Percentiles rank a stretch among this genome's conserved stretches.
These are phyloP conservation scores for Leucocoprinus leucothites DNA, from an alignment of 768 basidiomycete genomes.

Conservation along the genomic window DNA sequence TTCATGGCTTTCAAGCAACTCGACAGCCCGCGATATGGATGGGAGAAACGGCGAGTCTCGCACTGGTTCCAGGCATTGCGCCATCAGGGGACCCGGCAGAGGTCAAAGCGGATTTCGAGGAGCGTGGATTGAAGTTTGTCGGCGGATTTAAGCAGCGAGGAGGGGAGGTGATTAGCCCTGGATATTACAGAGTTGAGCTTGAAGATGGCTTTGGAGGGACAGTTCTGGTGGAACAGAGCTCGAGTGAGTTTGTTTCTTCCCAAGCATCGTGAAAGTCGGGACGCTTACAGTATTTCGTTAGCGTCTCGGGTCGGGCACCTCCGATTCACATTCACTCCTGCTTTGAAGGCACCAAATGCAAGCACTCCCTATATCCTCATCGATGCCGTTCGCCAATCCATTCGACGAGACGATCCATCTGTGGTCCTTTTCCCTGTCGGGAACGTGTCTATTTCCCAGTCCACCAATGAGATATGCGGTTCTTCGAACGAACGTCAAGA, in stretches of 20 bases:
- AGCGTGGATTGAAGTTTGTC: constrained; percentile 23
- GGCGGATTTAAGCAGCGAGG: constrained; percentile 56
- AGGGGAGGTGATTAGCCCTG: constrained; percentile 46
- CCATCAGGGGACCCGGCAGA: background rate
- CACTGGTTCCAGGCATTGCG: constrained; percentile 54
- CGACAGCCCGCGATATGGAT: constrained; percentile 89
- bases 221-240: constrained; percentile 55
- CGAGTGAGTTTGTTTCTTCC: constrained; percentile 57
- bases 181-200: constrained; percentile 57
- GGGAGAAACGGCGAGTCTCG: constrained; percentile 68
- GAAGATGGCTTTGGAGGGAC: constrained; percentile 48
- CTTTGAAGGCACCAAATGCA: constrained; percentile 12
- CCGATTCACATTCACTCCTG: constrained; percentile 57
- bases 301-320: constrained; percentile 76
- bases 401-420: constrained; percentile 47
- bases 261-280: background rate
- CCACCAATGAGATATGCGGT: constrained; percentile 3
- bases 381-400: constrained; percentile 61
- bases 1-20: constrained; percentile 66
- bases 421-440: constrained; percentile 54
- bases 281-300: constrained; percentile 20
- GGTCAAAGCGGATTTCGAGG: constrained; percentile 1
- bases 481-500: constrained; percentile 10
- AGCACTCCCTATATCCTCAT: constrained; percentile 55
- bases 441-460: constrained; percentile 37